Conservation (phyloP, 768 basidiomycete genomes). For the Sutorius australiensis region DNA sequence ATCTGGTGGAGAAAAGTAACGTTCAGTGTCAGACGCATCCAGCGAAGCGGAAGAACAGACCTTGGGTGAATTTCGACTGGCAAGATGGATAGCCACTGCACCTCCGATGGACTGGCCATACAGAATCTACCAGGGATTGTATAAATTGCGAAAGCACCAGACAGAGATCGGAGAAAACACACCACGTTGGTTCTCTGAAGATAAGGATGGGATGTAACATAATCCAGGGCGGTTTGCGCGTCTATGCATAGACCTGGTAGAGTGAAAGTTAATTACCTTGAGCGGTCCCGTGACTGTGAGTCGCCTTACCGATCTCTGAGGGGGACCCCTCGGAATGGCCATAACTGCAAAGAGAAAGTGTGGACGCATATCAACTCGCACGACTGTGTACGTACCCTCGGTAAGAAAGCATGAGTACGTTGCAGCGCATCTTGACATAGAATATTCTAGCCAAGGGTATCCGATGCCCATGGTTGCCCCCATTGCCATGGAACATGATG, state of each 20-base stretch:
- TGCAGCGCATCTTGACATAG: conserved; percentile 79
- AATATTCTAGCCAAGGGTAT: conserved; percentile 85
- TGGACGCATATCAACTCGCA: not conserved
- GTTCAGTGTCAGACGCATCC: not conserved
- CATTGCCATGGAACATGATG: conserved; percentile 92
- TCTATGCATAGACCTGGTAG: conserved; percentile 71
- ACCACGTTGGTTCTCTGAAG: conserved; percentile 70
- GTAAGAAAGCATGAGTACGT: conserved; percentile 93
- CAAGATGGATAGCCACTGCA: conserved; percentile 87
- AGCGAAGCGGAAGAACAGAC: conserved; percentile 32
- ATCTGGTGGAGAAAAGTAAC: conserved; percentile 43
- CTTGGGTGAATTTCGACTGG: conserved; percentile 68
- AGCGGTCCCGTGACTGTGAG: not conserved
- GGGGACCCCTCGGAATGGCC: conserved; percentile 85
- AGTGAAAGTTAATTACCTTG: not conserved
- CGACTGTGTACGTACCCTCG: conserved; percentile 57
- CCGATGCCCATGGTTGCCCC: conserved; percentile 84
- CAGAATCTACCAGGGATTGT: conserved; percentile 46
- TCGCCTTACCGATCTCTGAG: conserved; percentile 66
- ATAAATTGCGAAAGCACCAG: not conserved
- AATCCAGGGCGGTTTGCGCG: conserved; percentile 79
- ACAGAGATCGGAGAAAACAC: conserved; percentile 19
- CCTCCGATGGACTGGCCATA: conserved; percentile 92
- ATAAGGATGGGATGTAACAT: conserved; percentile 56
- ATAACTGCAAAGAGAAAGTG: conserved; percentile 49